A percentile compares a stretch with the other conserved stretches of the same genome.
Conservation (phyloP, 129 eudicot species). For the Flaveria robusta region DNA sequence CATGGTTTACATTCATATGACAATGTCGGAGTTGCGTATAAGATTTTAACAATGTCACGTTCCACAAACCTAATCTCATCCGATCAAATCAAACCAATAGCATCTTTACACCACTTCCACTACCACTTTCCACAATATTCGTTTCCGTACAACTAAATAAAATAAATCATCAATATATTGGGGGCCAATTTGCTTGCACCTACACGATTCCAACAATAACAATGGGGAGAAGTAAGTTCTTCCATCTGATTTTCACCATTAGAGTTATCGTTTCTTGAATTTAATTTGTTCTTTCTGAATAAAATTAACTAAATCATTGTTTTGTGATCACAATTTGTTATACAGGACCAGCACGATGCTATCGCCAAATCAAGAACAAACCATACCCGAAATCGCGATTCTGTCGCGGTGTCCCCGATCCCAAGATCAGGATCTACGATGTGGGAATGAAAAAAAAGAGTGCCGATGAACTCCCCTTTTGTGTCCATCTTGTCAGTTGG, state of each 20-base stretch:
- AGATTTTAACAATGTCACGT: constrained; percentile 8
- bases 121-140: constrained; percentile 20
- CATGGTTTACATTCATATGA: not conserved
- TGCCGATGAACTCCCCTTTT: constrained; percentile 53
- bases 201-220: constrained; percentile 8
- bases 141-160: not conserved
- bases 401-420: constrained; percentile 63
- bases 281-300: too few relatives aligned
- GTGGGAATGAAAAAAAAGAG: constrained; percentile 50
- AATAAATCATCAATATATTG: constrained; percentile 4
- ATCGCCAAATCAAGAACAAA: constrained; percentile 58
- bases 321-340: not conserved
- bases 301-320: not conserved
- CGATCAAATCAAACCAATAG: constrained; percentile 17
- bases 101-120: constrained; percentile 14
- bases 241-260: not conserved
- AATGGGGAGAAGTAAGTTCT: constrained; percentile 28
- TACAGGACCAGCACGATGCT: constrained; percentile 60
- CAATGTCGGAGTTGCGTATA: constrained; percentile 1
- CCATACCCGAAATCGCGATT: constrained; percentile 55
- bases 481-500: constrained; percentile 60
- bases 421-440: constrained; percentile 54
- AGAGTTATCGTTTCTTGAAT: too few relatives aligned
- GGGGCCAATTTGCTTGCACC: not conserved
- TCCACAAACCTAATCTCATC: constrained; percentile 12